Evolutionary conservation across 345 rosid genomes (phyloP).

Genomic region (Trapa incisa): DNA sequence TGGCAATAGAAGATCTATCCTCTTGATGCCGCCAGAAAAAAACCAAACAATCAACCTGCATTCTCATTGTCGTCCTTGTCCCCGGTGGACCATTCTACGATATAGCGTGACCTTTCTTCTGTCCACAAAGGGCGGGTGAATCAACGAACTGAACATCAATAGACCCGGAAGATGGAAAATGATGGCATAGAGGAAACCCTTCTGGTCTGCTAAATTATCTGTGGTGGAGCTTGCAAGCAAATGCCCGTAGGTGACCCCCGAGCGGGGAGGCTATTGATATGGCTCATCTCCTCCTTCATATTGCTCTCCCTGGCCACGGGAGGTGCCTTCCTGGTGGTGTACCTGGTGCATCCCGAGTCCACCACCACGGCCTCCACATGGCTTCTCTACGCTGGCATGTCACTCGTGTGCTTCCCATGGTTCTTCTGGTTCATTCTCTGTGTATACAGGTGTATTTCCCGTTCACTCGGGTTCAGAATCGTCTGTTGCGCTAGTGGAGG

Average conservation of each 20-base stretch:
- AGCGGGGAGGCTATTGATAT: conserved; percentile 48
- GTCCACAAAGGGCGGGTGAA: conserved; percentile 5
- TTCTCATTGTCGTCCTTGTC: neutral
- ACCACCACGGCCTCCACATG: conserved; percentile 20
- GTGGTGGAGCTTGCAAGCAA: conserved; percentile 5
- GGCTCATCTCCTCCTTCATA: conserved; percentile 40
- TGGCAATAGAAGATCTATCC: neutral
- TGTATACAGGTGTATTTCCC: conserved; percentile 46
- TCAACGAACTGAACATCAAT: neutral
- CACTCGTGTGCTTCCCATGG: conserved; percentile 75
- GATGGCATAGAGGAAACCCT: conserved; percentile 4
- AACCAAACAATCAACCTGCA: neutral
- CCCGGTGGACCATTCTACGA: neutral
- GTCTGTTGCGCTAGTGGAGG: conserved; percentile 10
- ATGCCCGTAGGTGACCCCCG: conserved; percentile 65
- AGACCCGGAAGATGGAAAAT: conserved; percentile 6
- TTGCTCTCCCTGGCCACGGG: conserved; percentile 35
- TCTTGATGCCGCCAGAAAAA: neutral
- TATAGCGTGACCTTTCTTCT: neutral
- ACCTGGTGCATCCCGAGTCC: conserved; percentile 35
- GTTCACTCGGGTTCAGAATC: conserved; percentile 48
- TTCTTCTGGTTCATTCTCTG: conserved; percentile 55
- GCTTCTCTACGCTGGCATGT: conserved; percentile 47
- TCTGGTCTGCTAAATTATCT: neutral
- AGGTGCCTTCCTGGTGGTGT: conserved; percentile 47